A percentile compares a stretch with the other conserved stretches of the same genome.
Evolutionary conservation across 192 early-diverging fungal genomes (phyloP).

Genomic region (Neocallimastix lanati): DNA sequence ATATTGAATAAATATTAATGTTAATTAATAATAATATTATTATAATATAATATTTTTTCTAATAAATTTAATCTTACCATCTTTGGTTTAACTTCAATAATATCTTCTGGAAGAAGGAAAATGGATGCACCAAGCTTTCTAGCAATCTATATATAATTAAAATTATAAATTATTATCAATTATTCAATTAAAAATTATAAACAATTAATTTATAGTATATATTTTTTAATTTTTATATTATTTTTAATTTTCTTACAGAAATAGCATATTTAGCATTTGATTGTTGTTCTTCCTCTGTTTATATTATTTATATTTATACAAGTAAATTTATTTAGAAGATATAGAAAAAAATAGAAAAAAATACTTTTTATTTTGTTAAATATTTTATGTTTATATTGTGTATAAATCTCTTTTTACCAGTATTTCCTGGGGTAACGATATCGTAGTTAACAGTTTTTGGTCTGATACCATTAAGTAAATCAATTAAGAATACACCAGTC

Average conservation of each 20-base stretch:
- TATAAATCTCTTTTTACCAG: no score
- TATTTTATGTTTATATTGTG: no score
- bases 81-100: constrained; percentile 91
- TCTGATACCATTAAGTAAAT: constrained; percentile 82
- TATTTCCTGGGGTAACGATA: constrained; percentile 50
- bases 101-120: constrained; percentile 95
- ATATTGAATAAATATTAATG: neutral
- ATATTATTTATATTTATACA: neutral
- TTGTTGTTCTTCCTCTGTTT: constrained; percentile 62
- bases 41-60: no score
- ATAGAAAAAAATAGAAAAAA: no score
- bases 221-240: no score
- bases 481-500: constrained; percentile 69
- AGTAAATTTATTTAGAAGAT: no score
- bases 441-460: constrained; percentile 80
- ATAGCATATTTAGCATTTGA: constrained; percentile 93
- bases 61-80: constrained; percentile 34
- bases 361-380: no score
- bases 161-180: no score
- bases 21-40: no score
- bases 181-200: no score
- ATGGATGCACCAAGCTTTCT: constrained; percentile 97
- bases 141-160: constrained; percentile 35
- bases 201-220: no score
- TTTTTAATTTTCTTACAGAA: no score